These are phyloP conservation scores for Sclerotinia subarctica DNA, from an alignment of 2,329 filamentous ascomycete genomes.

Conservation along the genomic window DNA sequence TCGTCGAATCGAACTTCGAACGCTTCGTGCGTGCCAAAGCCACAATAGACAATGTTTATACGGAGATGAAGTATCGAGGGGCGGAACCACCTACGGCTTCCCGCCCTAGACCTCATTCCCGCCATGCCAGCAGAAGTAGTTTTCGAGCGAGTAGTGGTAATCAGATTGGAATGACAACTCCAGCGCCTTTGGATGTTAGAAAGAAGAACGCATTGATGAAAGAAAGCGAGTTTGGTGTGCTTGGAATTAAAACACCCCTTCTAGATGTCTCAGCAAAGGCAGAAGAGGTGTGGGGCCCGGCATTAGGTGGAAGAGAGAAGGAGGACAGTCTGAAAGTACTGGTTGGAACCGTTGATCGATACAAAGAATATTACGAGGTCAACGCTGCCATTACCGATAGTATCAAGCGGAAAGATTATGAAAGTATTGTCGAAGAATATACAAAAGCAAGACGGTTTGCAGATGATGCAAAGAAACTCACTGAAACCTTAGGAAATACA, in stretches of 20 bases:
- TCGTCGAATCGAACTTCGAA: conserved; percentile 98
- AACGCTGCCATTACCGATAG: conserved; percentile 74
- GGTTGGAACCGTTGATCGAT: conserved; percentile 70
- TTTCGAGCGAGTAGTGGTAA: conserved; percentile 42
- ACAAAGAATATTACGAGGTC: conserved; percentile 78
- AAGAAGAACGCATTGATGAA: conserved; percentile 90
- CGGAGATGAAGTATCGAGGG: conserved; percentile 83
- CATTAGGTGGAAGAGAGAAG: conserved; percentile 84
- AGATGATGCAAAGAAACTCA: conserved; percentile 70
- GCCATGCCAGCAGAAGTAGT: conserved; percentile 40
- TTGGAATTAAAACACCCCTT: conserved; percentile 83
- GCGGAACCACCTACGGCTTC: conserved; percentile 48
- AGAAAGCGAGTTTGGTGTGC: conserved; percentile 86
- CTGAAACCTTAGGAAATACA: conserved; percentile 52
- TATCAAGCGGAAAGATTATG: conserved; percentile 89
- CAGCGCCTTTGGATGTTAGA: conserved; percentile 49
- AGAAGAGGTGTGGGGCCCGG: conserved; percentile 96
- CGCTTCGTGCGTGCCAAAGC: conserved; percentile 96
- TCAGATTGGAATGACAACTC: conserved; percentile 30
- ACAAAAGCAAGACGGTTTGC: conserved; percentile 76
- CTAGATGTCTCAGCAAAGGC: conserved; percentile 90
- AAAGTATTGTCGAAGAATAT: conserved; percentile 82
- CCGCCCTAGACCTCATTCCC: conserved; percentile 38
- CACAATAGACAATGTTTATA: conserved; percentile 98
- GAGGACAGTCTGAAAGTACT: conserved; percentile 83